phyloP scores from a whole-genome alignment of 495 filamentous ascomycete genomes.

The Hypomontagnella monticulosa region DNA sequence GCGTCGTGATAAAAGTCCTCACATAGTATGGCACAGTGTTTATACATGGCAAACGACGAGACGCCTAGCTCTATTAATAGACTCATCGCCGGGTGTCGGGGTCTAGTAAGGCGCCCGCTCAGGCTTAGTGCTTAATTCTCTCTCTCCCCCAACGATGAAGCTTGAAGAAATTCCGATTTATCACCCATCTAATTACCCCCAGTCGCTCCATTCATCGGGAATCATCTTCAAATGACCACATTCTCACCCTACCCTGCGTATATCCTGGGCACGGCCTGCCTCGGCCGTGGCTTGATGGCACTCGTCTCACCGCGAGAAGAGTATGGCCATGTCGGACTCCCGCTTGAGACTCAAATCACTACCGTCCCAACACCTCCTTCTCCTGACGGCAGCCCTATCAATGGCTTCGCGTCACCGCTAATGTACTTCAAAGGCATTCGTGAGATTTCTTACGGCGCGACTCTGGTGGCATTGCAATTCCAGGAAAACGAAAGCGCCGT shows the following conservation, averaged over 20 bases:
- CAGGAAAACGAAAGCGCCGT: slow-evolving; percentile 16
- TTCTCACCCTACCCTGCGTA: slow-evolving; percentile 12
- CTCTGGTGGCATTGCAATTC: slow-evolving; percentile 14
- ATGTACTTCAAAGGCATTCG: slow-evolving; percentile 37
- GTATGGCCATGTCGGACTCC: slow-evolving; percentile 20
- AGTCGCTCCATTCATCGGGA: too few species aligned
- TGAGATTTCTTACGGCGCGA: slow-evolving; percentile 22
- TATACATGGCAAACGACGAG: too few species aligned
- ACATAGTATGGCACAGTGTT: too few species aligned
- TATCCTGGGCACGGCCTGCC: slow-evolving; percentile 23
- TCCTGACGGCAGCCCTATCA: neutral
- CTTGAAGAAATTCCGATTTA: too few species aligned
- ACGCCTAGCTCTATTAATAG: too few species aligned
- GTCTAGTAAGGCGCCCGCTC: too few species aligned
- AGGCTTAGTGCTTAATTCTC: too few species aligned
- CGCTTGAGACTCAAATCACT: slow-evolving; percentile 1
- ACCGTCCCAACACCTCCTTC: neutral
- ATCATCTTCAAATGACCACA: slow-evolving; percentile 5
- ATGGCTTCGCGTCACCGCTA: slow-evolving; percentile 20
- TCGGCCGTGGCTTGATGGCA: slow-evolving; percentile 20
- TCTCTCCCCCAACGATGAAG: too few species aligned
- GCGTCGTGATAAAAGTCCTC: too few species aligned
- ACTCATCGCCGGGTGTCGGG: too few species aligned
- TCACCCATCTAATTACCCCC: too few species aligned
- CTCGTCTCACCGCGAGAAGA: slow-evolving; percentile 20